Evolutionary conservation across 1,139 yeast species (phyloP), one percentile per base, ranked within the genome.

Genomic region (Torulaspora globosa): DNA sequence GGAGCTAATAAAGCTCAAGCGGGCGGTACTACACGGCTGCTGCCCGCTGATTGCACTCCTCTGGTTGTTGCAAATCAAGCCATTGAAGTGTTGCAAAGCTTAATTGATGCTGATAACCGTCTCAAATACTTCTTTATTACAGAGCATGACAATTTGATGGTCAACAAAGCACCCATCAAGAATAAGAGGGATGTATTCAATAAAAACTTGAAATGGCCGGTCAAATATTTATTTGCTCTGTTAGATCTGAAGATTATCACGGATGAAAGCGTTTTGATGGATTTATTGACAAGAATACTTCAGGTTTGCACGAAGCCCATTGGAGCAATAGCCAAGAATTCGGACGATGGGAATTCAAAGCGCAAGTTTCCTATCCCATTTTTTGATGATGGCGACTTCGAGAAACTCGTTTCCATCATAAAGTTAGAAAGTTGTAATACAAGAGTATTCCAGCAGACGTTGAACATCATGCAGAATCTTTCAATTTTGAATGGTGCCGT

Each of bases 401-500:
- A 79, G 45, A 76, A 78, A 50, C 72, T 88, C 41, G 82, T 86
- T 15, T 76, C 80, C 30, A 79, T 88, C 36, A 71, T 90, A 45
- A 79, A 84, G n/a, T 80, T 94, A 1, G 87, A 86, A 60, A 95
- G 89, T 49, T 88, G 97, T 63, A 82, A 90, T 23, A 84, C 88
- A 54, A 78, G 84, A 35, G 89, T 95, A 0, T 89, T 89, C 67
- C 88, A 89, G 58, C 85, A 90, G 62, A 82, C 94, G 0, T 74
- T 90, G 42, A 79, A 87, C 51, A 80, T 90, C 1, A 86, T 90
- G 83, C 94, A 85, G 57, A 83, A 86, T 60, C 66, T 90, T 46
- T 78, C 88, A 0, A 71, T 74, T 15, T 69, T 88, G 31, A 74
- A 78, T 2, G 78, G 79, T 47, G 83, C 88, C 3, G 81, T 79